Conservation (phyloP, 1,284 basidiomycete genomes). For the Vanrija humicola region DNA sequence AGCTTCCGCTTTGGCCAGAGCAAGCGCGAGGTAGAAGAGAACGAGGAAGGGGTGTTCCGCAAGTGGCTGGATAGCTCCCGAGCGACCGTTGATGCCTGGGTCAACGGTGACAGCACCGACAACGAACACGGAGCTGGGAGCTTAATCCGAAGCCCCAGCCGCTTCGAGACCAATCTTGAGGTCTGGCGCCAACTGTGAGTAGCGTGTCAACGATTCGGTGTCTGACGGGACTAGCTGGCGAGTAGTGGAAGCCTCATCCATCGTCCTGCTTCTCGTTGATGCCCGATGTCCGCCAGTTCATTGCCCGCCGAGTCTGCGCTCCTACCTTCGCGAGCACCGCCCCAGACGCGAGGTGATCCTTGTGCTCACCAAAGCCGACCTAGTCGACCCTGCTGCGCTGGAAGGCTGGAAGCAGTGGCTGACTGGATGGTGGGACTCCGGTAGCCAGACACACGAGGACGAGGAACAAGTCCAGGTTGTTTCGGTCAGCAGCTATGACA, state of each 20-base stretch:
- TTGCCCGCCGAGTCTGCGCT: conserved; percentile 54
- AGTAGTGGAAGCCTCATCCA: conserved; percentile 77
- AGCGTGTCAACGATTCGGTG: too few relatives aligned
- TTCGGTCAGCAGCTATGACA: conserved; percentile 66
- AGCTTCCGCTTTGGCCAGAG: conserved; percentile 77
- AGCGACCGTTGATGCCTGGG: conserved; percentile 57
- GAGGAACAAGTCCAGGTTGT: conserved; percentile 55
- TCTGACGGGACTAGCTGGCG: conserved; percentile 56
- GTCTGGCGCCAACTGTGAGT: conserved; percentile 78
- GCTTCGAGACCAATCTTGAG: conserved; percentile 83
- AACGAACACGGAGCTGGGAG: conserved; percentile 12
- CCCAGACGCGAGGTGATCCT: conserved; percentile 62
- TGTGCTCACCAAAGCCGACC: conserved; percentile 80
- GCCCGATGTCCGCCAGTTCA: conserved; percentile 72
- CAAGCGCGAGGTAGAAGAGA: conserved; percentile 75
- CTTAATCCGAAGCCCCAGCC: conserved; percentile 51
- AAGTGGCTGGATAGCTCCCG: conserved; percentile 69
- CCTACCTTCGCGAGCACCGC: conserved; percentile 50
- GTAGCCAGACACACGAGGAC: conserved; percentile 7
- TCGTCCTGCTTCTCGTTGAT: conserved; percentile 79
- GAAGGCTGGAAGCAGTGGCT: conserved; percentile 68
- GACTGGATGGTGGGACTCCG: conserved; percentile 51
- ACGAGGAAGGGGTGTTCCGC: conserved; percentile 71
- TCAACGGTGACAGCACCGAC: conserved; percentile 25
- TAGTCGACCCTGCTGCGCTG: conserved; percentile 59